Evolutionary conservation across 495 filamentous ascomycete species (phyloP), one percentile per base, ranked within the genome.

Genomic region (Penicillium herquei): DNA sequence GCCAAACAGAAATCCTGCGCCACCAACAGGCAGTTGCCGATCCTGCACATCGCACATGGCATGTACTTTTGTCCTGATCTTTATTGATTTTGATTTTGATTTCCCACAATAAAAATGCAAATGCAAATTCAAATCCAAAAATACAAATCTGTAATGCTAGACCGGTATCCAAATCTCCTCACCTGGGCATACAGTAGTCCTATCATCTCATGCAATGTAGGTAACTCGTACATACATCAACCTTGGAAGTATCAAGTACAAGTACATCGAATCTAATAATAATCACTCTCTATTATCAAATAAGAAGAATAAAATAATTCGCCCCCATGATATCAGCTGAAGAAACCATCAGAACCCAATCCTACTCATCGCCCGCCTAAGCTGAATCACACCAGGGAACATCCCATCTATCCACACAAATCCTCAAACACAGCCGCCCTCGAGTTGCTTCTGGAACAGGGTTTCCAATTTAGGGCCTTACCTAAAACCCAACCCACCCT

Each of bases 21-120:
- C 55, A 58, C 61, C 57, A 21, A 42, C 37, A 65, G 52, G 62
- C 55, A 61, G 37, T 26, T 41, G 63, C 54, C 58, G 65, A 68
- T 68, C 65, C 32, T 55, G 47, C 56, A 66, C 55, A 43, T 64
- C 44, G 56, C 63, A 67, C 62, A 67, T 66, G 60, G 63, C 56
- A 35, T 39, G 32, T 49, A 52, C 44, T 47, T 55, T 63, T 47
- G 52, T 46, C 54, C 39, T 31, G n/a, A 7, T 14, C n/a, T 47
- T 47, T 32, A 30, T 43, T 43, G 18, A 30, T n/a, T 47, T 34
- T 2, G 18, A 33, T 45, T 45, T 40, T 17, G 31, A 21, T n/a
- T 11, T 47, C 34, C 34, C 34, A 37, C 34, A 37, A 37, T 26
- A 4, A 26, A 26, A 26, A n/a, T n/a, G n/a, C n/a, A n/a, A n/a